These are phyloP conservation scores for Pseudogymnoascus sp. DNA, from an alignment of 2,329 filamentous ascomycete genomes.

Conservation along the genomic window DNA sequence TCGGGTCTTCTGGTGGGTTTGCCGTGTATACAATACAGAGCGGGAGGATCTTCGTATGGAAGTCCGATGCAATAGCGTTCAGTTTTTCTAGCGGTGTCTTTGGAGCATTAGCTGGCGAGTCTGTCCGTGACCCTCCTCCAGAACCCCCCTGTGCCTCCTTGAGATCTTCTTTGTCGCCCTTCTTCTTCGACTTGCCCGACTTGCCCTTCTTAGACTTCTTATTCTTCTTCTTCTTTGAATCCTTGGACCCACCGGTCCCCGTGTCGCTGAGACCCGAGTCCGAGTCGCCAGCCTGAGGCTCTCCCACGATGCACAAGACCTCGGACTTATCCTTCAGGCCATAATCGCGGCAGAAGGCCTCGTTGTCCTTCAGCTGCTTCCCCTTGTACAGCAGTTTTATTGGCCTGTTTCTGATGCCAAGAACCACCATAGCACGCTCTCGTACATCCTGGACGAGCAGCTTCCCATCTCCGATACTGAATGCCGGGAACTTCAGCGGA, in stretches of 20 bases:
- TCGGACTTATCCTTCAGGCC: constrained; percentile 55
- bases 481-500: constrained; percentile 64
- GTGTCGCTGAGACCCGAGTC: constrained; percentile 37
- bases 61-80: constrained; percentile 54
- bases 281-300: constrained; percentile 34
- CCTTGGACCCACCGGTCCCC: constrained; percentile 27
- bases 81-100: constrained; percentile 52
- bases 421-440: constrained; percentile 57
- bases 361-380: constrained; percentile 56
- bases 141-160: constrained; percentile 31
- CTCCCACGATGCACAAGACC: constrained; percentile 47
- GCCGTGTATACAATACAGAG: constrained; percentile 52
- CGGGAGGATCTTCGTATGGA: constrained; percentile 56
- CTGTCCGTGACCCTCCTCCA: constrained; percentile 20
- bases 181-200: constrained; percentile 36
- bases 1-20: constrained; percentile 53
- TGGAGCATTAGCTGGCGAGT: constrained; percentile 28
- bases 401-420: constrained; percentile 49
- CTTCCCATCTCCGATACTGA: constrained; percentile 66
- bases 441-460: constrained; percentile 57
- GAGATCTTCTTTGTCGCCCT: constrained; percentile 24
- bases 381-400: constrained; percentile 70
- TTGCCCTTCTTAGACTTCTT: constrained; percentile 31
- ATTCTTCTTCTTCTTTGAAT: constrained; percentile 36
- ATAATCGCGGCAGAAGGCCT: constrained; percentile 47